phyloP scores from a whole-genome alignment of 257 asterid species.

The Datura wrightii region DNA sequence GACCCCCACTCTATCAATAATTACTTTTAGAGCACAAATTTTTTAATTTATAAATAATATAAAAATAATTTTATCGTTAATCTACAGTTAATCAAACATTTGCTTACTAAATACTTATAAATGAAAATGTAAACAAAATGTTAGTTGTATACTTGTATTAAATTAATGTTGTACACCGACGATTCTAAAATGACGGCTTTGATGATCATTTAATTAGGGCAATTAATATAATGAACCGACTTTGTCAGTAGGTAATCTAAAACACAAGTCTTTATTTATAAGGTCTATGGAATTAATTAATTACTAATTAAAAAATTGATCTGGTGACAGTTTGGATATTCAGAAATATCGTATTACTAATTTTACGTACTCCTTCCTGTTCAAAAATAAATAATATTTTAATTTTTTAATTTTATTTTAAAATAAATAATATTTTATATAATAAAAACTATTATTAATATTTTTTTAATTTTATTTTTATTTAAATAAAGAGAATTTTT shows the following conservation, averaged over 20 bases:
- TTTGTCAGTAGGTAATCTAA: constrained; percentile 48
- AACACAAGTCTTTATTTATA: constrained; percentile 40
- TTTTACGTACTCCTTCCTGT: neutral
- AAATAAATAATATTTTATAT: no score
- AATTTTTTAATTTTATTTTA: no score
- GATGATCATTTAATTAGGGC: neutral
- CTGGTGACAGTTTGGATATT: constrained; percentile 25
- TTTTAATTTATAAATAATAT: no score
- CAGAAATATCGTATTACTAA: neutral
- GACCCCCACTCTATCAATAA: no score
- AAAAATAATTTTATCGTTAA: neutral
- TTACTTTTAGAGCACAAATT: no score
- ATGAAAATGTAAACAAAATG: neutral
- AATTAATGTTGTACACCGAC: constrained; percentile 49
- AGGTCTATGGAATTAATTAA: constrained; percentile 32
- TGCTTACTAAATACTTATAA: neutral
- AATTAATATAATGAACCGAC: constrained; percentile 43
- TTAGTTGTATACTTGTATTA: neutral
- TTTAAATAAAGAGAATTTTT: no score
- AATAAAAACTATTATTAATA: no score
- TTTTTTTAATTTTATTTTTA: no score
- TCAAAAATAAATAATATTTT: no score
- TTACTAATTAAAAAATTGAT: neutral
- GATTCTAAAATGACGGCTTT: constrained; percentile 54
- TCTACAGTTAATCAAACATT: no score